Conservation (phyloP, 805 yeast species). For the Scheffersomyces stipitis region DNA sequence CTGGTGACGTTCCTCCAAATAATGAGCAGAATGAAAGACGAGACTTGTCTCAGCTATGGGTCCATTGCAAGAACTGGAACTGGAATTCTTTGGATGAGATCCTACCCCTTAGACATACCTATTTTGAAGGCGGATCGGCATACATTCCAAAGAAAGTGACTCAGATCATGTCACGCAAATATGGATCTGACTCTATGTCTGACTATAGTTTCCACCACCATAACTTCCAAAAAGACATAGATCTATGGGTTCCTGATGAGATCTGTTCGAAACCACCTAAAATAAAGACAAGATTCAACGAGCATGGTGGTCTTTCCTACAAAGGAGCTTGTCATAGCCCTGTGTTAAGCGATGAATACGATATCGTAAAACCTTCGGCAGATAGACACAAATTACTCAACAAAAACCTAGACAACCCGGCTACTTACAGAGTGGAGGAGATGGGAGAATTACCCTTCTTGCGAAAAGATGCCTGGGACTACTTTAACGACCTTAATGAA, state of each 20-base stretch:
- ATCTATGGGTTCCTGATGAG: constrained; percentile 47
- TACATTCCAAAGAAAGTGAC: constrained; percentile 36
- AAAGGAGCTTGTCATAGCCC: constrained; percentile 40
- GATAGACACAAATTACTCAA: constrained; percentile 23
- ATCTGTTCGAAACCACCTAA: constrained; percentile 24
- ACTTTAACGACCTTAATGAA: constrained; percentile 3
- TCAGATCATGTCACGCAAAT: constrained; percentile 29
- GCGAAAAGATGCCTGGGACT: constrained; percentile 30
- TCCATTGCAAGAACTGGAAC: constrained; percentile 41
- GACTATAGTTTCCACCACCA: constrained; percentile 29
- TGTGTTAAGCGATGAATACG: constrained; percentile 39
- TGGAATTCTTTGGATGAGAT: constrained; percentile 39
- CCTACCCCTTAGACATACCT: constrained; percentile 35
- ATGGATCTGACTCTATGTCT: constrained; percentile 30
- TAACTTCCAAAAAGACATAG: constrained; percentile 43
- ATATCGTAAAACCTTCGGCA: constrained; percentile 23
- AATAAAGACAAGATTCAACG: constrained; percentile 9
- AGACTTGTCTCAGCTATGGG: constrained; percentile 17
- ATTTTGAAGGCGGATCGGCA: constrained; percentile 35
- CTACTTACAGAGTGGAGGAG: constrained; percentile 20
- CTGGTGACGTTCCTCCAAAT: constrained; percentile 13
- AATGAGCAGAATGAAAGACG: background rate
- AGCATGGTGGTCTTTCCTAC: constrained; percentile 25
- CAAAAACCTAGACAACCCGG: constrained; percentile 21
- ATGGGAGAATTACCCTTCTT: constrained; percentile 38